Evolutionary conservation across 768 basidiomycete species (phyloP).

Genomic region (Pulveroboletus frians): DNA sequence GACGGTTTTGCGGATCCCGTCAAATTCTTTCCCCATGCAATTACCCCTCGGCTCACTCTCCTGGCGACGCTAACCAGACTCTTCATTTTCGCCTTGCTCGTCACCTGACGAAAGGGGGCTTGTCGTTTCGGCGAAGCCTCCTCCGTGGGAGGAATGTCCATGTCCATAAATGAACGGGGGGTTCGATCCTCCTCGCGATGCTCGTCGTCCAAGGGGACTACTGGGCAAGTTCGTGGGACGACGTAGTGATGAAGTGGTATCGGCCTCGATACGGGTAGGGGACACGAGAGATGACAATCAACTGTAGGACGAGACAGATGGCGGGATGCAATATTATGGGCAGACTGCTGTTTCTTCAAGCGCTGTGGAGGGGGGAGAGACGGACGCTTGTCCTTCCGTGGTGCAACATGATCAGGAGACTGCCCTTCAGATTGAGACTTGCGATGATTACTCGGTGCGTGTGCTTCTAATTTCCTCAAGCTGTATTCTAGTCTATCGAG

Average conservation of each 20-base stretch:
- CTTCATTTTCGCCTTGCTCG: constrained; percentile 17
- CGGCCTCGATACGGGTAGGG: constrained; percentile 4
- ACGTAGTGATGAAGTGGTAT: neutral
- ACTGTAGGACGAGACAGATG: neutral
- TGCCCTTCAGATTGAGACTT: constrained; percentile 17
- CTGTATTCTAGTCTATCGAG: constrained; percentile 32
- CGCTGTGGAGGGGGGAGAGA: constrained; percentile 17
- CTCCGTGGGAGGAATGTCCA: constrained; percentile 23
- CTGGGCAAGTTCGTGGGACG: neutral
- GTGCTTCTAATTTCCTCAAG: constrained; percentile 29
- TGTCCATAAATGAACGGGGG: constrained; percentile 30
- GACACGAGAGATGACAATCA: constrained; percentile 3
- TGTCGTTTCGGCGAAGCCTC: constrained; percentile 8
- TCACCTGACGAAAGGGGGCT: constrained; percentile 9
- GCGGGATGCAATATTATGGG: neutral
- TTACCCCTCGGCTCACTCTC: constrained; percentile 25
- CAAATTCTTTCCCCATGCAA: constrained; percentile 28
- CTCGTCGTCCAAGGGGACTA: neutral
- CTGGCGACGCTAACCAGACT: constrained; percentile 19
- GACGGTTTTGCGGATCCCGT: constrained; percentile 12
- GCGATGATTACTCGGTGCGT: constrained; percentile 24
- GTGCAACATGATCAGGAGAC: neutral
- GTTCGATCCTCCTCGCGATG: neutral
- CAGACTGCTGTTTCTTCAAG: constrained; percentile 14
- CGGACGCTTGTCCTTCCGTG: constrained; percentile 13